Conservation (phyloP, 495 filamentous ascomycete genomes). For the Achaetomiella virescens region DNA sequence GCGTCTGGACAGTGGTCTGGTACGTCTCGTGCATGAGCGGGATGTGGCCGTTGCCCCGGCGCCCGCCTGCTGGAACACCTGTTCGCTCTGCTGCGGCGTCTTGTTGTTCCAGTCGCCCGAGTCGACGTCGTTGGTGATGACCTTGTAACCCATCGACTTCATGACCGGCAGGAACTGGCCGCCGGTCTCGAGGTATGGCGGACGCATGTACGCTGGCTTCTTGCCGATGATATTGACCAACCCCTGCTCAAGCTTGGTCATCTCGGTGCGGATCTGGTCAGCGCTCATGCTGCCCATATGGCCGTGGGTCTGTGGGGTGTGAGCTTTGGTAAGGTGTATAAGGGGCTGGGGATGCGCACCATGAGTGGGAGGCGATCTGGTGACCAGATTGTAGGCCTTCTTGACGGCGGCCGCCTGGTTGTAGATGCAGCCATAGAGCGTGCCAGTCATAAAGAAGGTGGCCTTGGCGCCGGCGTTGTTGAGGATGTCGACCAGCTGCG, state of each 20-base stretch:
- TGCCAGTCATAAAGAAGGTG: constrained; percentile 53
- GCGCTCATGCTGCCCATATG: constrained; percentile 39
- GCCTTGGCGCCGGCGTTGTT: constrained; percentile 54
- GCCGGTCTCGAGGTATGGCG: constrained; percentile 47
- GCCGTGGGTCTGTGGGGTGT: constrained; percentile 32
- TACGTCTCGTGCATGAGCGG: constrained; percentile 53
- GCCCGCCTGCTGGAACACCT: constrained; percentile 40
- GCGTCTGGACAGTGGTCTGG: constrained; percentile 37
- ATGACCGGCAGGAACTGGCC: constrained; percentile 39
- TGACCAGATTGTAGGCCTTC: constrained; percentile 44
- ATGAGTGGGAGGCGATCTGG: constrained; percentile 48
- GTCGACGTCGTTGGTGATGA: constrained; percentile 52
- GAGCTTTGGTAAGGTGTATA: not conserved
- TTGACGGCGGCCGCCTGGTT: constrained; percentile 42
- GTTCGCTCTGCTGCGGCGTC: constrained; percentile 37
- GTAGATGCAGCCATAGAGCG: constrained; percentile 53
- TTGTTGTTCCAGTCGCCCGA: constrained; percentile 49
- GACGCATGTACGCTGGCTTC: constrained; percentile 50
- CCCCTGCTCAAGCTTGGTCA: constrained; percentile 46
- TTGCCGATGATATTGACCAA: constrained; percentile 48
- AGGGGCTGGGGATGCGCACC: constrained; percentile 21
- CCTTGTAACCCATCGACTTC: constrained; percentile 44
- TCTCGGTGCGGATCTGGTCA: constrained; percentile 39
- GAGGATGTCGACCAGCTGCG: constrained; percentile 59
- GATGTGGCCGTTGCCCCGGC: constrained; percentile 46